Base-by-base conservation (phyloP, 192 early-diverging fungal species). In the Phlyctochytrium arcticum region DNA sequence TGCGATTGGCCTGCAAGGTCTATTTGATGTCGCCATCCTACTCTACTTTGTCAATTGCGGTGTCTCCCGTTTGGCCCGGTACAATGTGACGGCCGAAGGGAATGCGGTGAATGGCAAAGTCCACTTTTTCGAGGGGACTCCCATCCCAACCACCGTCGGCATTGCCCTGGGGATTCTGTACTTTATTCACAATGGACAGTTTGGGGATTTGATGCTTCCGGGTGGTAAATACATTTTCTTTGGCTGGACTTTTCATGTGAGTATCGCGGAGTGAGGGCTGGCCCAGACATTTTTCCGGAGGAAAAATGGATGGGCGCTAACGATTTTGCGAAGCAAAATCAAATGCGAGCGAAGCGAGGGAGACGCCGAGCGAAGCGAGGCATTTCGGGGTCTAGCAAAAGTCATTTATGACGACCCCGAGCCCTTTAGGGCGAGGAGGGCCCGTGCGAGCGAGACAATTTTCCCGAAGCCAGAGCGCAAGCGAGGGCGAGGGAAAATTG, bases 61-160 rank as follows among this genome's bases (percentile, higher is more conserved):
- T 12, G 62, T 76, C 3, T 87, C 93, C 24, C 84, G 93, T 27
- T 73, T 95, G 36, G 93, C 92, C 1, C 75, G 92, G 12, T 96
- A 86, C 77, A 96, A 96, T 67, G 90, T 90, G n/a, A 93, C 92
- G 0, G 87, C 92, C 6, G 78, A 87, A 23, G 39, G 87, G 57
- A 87, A 89, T 17, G 89, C 87, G 32, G 92, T 92, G 47, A 77
- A 75, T 8, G 92, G 92, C 35, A 94, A 94, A 59, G 79, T 92
- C 35, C 60, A 71, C 30, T 90, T 89, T 63, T 95, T 93, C 75
- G 90, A 96, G 69, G 93, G 93, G 30, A 91, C 91, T 6, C 93
- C 93, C 5, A 94, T 96, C 47, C 93, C 92, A 2, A 90, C 89
- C 5, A 67, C 67, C 2, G 50, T 64, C 15, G 17, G 55, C 49